These are phyloP conservation scores for Dendrobium officinale DNA, from an alignment of 106 monocot species.

Conservation along the genomic window DNA sequence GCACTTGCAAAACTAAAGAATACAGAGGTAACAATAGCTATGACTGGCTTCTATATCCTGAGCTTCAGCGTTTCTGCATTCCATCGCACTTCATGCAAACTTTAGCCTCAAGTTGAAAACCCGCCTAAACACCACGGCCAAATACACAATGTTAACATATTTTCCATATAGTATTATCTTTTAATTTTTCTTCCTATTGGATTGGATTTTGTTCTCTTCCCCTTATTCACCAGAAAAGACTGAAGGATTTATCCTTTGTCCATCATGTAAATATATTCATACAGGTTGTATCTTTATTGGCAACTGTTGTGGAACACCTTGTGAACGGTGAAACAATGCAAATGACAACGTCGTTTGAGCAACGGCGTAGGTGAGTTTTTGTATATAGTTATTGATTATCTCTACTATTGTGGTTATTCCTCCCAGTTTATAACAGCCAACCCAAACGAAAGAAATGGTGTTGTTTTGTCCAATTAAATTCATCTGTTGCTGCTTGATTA, in stretches of 20 bases:
- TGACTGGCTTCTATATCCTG: neutral
- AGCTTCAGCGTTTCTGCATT: neutral
- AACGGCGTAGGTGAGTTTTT: slow-evolving; percentile 50
- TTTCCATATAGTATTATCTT: neutral
- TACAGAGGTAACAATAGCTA: slow-evolving; percentile 48
- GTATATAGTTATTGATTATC: neutral
- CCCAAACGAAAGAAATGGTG: neutral
- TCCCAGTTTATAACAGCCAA: neutral
- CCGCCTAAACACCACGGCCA: neutral
- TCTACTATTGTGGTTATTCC: neutral
- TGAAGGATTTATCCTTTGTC: neutral
- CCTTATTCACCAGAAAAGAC: neutral
- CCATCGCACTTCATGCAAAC: neutral
- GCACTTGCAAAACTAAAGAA: slow-evolving; percentile 83
- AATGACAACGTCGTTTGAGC: slow-evolving; percentile 59
- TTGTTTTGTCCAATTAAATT: neutral
- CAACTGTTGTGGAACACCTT: slow-evolving; percentile 74
- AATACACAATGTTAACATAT: neutral
- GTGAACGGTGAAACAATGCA: slow-evolving; percentile 96
- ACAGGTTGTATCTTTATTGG: slow-evolving; percentile 72
- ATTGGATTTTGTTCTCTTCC: neutral
- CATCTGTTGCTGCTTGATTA: neutral
- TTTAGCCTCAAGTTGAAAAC: neutral
- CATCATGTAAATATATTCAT: slow-evolving; percentile 4
- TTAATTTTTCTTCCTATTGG: neutral